Evolutionary conservation across 345 rosid genomes (phyloP).

Genomic region (Balakata baccata): DNA sequence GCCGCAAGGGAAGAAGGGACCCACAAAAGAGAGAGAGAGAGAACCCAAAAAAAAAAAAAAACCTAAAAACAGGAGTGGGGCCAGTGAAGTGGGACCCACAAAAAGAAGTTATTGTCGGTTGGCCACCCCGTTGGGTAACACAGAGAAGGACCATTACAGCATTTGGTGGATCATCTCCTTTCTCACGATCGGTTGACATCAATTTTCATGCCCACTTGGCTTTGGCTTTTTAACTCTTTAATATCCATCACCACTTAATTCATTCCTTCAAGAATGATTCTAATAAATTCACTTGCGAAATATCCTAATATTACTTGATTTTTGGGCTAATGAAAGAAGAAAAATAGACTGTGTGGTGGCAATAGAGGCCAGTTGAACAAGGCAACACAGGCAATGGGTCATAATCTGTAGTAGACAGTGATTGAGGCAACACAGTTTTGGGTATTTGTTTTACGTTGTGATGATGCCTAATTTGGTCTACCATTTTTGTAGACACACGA

Average conservation of each 20-base stretch:
- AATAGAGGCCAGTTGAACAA: constrained; percentile 34
- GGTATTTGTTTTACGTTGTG: constrained; percentile 26
- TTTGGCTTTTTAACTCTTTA: not conserved
- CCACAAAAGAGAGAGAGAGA: no score
- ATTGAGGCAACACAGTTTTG: constrained; percentile 27
- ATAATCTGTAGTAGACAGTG: constrained; percentile 37
- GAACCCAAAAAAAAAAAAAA: no score
- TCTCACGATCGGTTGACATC: constrained; percentile 44
- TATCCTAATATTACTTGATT: not conserved
- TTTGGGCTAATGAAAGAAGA: not conserved
- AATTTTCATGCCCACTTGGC: constrained; percentile 28
- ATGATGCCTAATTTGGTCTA: constrained; percentile 26
- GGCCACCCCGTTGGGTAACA: constrained; percentile 75
- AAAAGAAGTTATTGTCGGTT: constrained; percentile 51
- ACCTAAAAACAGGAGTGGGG: not conserved
- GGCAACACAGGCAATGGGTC: constrained; percentile 47
- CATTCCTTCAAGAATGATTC: no score
- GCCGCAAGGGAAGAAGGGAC: constrained; percentile 17
- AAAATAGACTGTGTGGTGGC: not conserved
- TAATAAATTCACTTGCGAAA: no score
- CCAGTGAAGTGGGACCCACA: constrained; percentile 11
- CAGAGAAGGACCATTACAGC: constrained; percentile 38
- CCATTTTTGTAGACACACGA: constrained; percentile 19
- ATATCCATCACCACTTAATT: no score
- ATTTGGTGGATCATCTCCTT: constrained; percentile 17